phyloP scores from a whole-genome alignment of 345 rosid genomes.

The Salix caprea region DNA sequence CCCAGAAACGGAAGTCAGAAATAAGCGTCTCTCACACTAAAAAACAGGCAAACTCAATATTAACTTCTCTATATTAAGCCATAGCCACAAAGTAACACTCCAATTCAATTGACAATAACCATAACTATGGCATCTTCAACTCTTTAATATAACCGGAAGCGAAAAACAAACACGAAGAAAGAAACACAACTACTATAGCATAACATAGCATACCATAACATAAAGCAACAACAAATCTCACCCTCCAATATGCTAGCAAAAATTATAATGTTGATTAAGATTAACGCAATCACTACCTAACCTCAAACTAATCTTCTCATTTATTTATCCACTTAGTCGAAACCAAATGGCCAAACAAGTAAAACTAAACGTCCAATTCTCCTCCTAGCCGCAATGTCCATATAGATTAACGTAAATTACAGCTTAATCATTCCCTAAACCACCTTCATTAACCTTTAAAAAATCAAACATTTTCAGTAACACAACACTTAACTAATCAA shows the following conservation, averaged over 20 bases:
- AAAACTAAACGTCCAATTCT: not conserved
- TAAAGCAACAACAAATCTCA: not conserved
- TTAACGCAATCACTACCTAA: not conserved
- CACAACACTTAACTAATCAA: not conserved
- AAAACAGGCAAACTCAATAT: not conserved
- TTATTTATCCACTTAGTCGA: no score
- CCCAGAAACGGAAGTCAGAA: not conserved
- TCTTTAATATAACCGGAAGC: not conserved
- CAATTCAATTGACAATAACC: not conserved
- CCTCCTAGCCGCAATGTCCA: not conserved
- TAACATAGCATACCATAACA: not conserved
- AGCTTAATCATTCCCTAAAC: not conserved
- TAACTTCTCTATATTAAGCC: not conserved
- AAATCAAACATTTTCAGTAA: not conserved
- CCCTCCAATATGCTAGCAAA: not conserved
- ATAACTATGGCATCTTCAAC: not conserved
- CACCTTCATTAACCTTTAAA: not conserved
- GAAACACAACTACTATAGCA: not conserved
- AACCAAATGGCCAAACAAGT: not conserved
- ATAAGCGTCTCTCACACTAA: not conserved
- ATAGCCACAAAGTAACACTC: not conserved
- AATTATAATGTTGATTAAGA: not conserved
- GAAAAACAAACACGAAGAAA: not conserved
- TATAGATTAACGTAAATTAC: not conserved
- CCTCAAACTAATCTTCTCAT: no score